Percentiles rank a stretch among this genome's conserved stretches.
These are phyloP conservation scores for Bipolaris victoriae DNA, from an alignment of 2,329 filamentous ascomycete species.

Conservation along the genomic window DNA sequence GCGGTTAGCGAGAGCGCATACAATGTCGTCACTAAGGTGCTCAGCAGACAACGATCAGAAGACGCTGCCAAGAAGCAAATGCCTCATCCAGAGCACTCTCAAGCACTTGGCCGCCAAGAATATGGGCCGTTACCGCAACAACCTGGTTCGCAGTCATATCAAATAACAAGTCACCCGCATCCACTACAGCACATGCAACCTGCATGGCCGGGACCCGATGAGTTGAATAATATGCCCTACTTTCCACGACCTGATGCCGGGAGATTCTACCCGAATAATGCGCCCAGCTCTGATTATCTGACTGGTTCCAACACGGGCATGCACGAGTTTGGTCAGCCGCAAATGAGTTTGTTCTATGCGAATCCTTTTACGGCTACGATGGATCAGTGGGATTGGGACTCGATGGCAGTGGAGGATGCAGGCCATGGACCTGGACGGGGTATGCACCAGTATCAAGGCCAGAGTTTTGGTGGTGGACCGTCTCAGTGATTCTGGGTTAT, in stretches of 20 bases:
- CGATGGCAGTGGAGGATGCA: not conserved
- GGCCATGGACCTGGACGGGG: not conserved
- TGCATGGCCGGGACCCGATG: not conserved
- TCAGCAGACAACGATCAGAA: slow-evolving; percentile 10
- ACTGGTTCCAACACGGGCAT: not conserved
- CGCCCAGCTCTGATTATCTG: not conserved
- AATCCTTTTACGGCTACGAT: slow-evolving; percentile 21
- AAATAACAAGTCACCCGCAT: not conserved
- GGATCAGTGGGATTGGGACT: slow-evolving; percentile 17
- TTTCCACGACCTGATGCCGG: not conserved
- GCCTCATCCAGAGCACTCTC: not conserved
- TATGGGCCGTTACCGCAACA: not conserved
- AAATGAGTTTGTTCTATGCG: slow-evolving; percentile 14
- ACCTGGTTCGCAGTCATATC: not conserved
- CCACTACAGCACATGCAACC: not conserved
- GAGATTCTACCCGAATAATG: not conserved
- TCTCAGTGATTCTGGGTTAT: not conserved
- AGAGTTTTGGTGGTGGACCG: not conserved
- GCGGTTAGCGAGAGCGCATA: slow-evolving; percentile 40
- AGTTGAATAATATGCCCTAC: not conserved
- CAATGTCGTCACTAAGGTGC: slow-evolving; percentile 19
- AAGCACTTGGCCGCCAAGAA: not conserved
- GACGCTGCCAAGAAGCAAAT: not conserved
- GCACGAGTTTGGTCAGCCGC: slow-evolving; percentile 5
- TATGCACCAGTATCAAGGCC: not conserved